Evolutionary conservation across 2,329 filamentous ascomycete genomes (phyloP).

Genomic region (Calonectria honghensis): DNA sequence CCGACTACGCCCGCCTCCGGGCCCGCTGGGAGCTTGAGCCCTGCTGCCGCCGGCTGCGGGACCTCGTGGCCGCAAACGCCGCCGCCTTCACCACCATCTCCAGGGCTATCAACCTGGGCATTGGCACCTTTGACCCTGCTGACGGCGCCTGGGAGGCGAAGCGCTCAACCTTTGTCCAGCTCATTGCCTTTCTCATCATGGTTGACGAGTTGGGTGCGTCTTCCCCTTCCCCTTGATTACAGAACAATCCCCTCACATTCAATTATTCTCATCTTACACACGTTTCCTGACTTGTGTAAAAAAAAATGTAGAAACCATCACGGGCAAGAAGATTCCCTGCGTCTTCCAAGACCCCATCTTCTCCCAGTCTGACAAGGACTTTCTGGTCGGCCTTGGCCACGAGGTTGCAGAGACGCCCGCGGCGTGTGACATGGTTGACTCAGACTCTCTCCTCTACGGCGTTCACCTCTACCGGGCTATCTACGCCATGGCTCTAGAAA

Average conservation of each 20-base stretch:
- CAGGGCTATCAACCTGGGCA: conserved; percentile 71
- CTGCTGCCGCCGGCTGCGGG: conserved; percentile 57
- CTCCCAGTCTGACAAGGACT: conserved; percentile 67
- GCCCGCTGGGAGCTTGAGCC: conserved; percentile 55
- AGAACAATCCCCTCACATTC: too few species aligned
- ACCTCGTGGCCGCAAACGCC: conserved; percentile 57
- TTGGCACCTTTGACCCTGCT: conserved; percentile 72
- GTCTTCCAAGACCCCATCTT: conserved; percentile 75
- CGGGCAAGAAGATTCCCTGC: conserved; percentile 61
- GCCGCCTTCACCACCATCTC: conserved; percentile 38
- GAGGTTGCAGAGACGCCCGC: conserved; percentile 69
- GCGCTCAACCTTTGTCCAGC: conserved; percentile 70
- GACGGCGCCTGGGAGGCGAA: conserved; percentile 68
- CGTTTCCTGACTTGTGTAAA: background rate
- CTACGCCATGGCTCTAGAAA: conserved; percentile 71
- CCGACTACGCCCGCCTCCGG: conserved; percentile 56
- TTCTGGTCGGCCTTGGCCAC: conserved; percentile 74
- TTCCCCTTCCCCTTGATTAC: background rate
- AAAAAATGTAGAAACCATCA: conserved; percentile 46
- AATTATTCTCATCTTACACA: background rate
- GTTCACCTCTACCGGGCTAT: conserved; percentile 75
- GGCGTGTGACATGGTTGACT: conserved; percentile 70
- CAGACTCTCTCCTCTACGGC: conserved; percentile 74
- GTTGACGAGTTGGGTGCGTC: conserved; percentile 65
- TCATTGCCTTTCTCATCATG: conserved; percentile 71